Base-by-base conservation (phyloP, 169 alveolate species). In the Besnoitia besnoiti region DNA sequence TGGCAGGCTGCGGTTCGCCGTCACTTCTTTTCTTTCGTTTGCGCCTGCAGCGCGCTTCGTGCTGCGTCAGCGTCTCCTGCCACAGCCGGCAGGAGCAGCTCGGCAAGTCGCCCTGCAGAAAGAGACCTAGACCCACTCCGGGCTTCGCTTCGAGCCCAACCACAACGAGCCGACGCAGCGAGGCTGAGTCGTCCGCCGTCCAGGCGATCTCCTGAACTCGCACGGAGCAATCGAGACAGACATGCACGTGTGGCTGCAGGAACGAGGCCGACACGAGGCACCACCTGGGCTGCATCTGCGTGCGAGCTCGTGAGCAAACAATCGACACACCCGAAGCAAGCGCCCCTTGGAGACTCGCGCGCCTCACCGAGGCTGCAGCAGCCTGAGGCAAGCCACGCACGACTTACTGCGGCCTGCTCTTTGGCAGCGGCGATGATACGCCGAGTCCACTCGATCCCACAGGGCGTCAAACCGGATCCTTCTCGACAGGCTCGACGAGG, bases 51-150 rank as follows among this genome's bases (percentile, higher is more conserved):
- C 39, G 82, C 39, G 47, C 82, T 7, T 3, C 47, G 47, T 73
- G n/a, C 82, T 73, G 44, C 8, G 1, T 1, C 27, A n/a, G 82
- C 3, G 59, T 37, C 87, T 37, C 87, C 33, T 30, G 61, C 87
- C 87, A 77, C 37, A 77, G n/a, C 50, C 37, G 5, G 91, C 91
- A 85, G 82, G n/a, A 35, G 80, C 91, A 85, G 24, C 82, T 51
- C 62, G n/a, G 55, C 77, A 85, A 37, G 5, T 30, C 62, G 27
- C 40, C n/a, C 59, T 55, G 37, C 49, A 85, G 50, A 42, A 37
- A 85, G 14, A 85, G 80, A 19, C 91, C 91, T 30, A 50, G n/a
- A 0, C 91, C 91, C 4, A 85, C 91, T 24, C 55, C 77, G 37
- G 82, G 55, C 16, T 49, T 50, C 2, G 77, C 67, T 4, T 85